Evolutionary conservation across 73 alveolate genomes (phyloP), one percentile per base, ranked within the genome.

Genomic region (Paramecium pentaurelia): DNA sequence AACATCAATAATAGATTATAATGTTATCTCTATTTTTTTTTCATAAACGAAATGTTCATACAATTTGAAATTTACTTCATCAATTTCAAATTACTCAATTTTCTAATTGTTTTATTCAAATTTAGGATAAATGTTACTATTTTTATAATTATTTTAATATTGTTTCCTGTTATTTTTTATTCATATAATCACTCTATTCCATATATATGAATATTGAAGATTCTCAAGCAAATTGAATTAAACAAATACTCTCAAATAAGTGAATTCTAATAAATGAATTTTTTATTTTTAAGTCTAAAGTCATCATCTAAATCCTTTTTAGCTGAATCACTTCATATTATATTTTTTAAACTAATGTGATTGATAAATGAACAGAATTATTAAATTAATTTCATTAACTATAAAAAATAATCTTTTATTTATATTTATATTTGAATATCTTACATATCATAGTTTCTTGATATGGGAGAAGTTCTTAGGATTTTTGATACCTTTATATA

Each of bases 181-280:
- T 92, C 93, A 96, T 71, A 86, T 59, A 86, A 10, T 95, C 95
- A 51, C 95, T 64, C 20, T 54, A 84, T 49, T 96, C 98, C 0
- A 96, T 91, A 34, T 91, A 34, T 95, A 92, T 83, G 95, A 75
- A 37, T 93, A 64, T 38, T 88, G 73, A 38, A 95, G 18, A 22
- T 95, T 92, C 20, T 93, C 86, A 45, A 93, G 83, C 36, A 64
- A 71, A 49, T 91, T 88, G 47, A 97, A 93, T 59, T 95, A 77
- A 28, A 93, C 89, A 34, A 97, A 75, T 18, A 96, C 97, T 91
- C 98, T 95, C 16, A 97, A 97, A 64, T 20, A 97, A 92, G 88
- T 97, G 18, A 97, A 88, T 77, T 97, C 99, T 45, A 97, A 88
- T 4, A 97, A 22, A 92, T 95, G 93, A 40, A 95, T 47, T 51